Evolutionary conservation across 2,329 filamentous ascomycete genomes (phyloP), one percentile per base, ranked within the genome.

Genomic region (Sporothrix humicola): DNA sequence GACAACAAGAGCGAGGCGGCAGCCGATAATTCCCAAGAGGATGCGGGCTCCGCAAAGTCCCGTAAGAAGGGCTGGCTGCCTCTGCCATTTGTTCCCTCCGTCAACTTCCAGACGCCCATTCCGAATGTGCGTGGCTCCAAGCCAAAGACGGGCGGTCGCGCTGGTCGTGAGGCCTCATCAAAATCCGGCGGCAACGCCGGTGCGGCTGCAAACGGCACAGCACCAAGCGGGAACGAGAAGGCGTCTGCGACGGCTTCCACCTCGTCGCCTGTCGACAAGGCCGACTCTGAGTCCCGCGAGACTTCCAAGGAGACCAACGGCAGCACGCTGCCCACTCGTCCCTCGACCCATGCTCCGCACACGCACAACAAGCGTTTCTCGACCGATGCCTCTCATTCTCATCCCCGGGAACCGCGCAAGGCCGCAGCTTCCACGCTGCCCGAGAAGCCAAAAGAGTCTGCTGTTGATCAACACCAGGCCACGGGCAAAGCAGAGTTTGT

Each of bases 101-200:
- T 96, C 68, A 91, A 91, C 73, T 98, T 97, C 82, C 92, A 93
- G 80, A 98, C 96, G 0, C 93, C 92, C 42, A 82, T 97, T 56
- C 90, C 91, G 15, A 83, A 82, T 20, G 66, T 71, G 63, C 86
- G 87, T 75, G 83, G 83, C 72, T 80, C 85, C 46, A 88, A 87
- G 76, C 82, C 85, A 59, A 84, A 88, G 42, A 85, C 86, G 17
- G 86, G 87, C 73, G 82, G 82, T 70, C 83, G 86, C 54, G 83
- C 82, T 58, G 81, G 83, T 44, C 83, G 84, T 54, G 82, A 83
- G 26, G 73, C 77, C 12, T 77, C 79, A 7, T 77, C 65, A 8
- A 69, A 69, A 10, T 42, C 80, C 31, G 76, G 80, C 42, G 80
- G 79, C 17, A 77, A 75, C 61, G 31, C 26, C 20, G 37, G 20